Base-by-base conservation (phyloP, 169 alveolate species). In the Eimeria tenella region DNA sequence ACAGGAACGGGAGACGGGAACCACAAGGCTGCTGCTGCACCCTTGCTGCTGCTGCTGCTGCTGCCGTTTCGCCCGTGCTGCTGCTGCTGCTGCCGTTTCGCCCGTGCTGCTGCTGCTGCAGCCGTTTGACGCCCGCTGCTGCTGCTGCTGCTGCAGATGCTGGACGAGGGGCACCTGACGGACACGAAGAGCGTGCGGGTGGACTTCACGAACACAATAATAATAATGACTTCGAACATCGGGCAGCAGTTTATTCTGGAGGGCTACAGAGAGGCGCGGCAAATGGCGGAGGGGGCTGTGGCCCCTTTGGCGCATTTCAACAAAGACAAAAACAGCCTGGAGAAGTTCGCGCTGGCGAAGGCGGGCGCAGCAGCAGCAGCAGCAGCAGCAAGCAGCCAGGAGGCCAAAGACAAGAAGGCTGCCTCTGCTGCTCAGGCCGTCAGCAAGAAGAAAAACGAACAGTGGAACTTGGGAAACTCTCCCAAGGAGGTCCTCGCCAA, bases 101-200 rank as follows among this genome's bases (percentile, higher is more conserved):
- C 42, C 42, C 42, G 4, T 1, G 19, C 68, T n/a, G 79, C 79
- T 68, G 21, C n/a, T 60, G 70, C 70, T n/a, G n/a, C 15, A 9
- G 15, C n/a, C 6, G 6, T 5, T 60, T n/a, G n/a, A 15, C 70
- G 6, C n/a, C n/a, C 4, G 21, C 81, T 50, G 23, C 7, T 19
- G 19, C n/a, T 60, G 11, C 21, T 31, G 81, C 9, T 21, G 13
- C 11, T 56, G 25, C 75, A 91, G 90, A 65, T 74, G 70, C 91
- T 91, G 55, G 90, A 56, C 53, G 79, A 62, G 53, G 95, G 90
- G 5, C 90, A 88, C 42, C 42, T 91, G 42, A 75, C 99, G 23
- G 99, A 97, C 73, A 94, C 98, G 13, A 95, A 90, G 23, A 98
- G 98, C 11, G 96, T 97, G 52, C 95, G 90, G 50, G 99, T 91